A percentile compares a stretch with the other conserved stretches of the same genome.
These are phyloP conservation scores for Debaryomyces prosopidis DNA, from an alignment of 805 yeast genomes.

Conservation along the genomic window DNA sequence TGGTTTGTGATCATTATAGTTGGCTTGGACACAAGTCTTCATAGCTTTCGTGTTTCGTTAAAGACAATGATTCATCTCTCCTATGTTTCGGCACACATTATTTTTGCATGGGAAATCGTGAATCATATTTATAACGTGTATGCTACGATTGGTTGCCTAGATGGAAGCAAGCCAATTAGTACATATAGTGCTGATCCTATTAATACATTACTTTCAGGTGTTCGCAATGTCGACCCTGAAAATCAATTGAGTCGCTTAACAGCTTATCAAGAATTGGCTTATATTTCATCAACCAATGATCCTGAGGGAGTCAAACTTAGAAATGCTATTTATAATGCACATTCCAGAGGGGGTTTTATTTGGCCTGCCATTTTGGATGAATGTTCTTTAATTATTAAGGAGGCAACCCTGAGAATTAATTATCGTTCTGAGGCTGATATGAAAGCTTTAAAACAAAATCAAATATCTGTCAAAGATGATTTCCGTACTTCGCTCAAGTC, in stretches of 20 bases:
- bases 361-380: constrained; percentile 66
- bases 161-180: constrained; percentile 62
- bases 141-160: constrained; percentile 70
- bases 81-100: constrained; percentile 33
- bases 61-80: constrained; percentile 28
- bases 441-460: constrained; percentile 23
- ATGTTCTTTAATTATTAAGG: constrained; percentile 55
- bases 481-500: constrained; percentile 4
- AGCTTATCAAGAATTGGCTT: constrained; percentile 76
- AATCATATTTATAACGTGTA: constrained; percentile 64
- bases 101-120: constrained; percentile 52
- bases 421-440: constrained; percentile 31
- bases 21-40: constrained; percentile 42
- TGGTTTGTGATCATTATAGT: constrained; percentile 26
- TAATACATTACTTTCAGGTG: constrained; percentile 62
- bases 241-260: constrained; percentile 47
- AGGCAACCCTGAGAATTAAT: constrained; percentile 45
- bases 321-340: constrained; percentile 52
- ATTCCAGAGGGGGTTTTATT: constrained; percentile 42
- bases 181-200: constrained; percentile 60
- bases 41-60: constrained; percentile 36
- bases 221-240: constrained; percentile 48
- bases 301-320: constrained; percentile 45
- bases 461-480: constrained; percentile 17
- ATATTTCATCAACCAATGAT: constrained; percentile 53